Evolutionary conservation across 2,329 filamentous ascomycete species (phyloP), one percentile per base, ranked within the genome.

Genomic region (Cadophora luteo-olivacea): DNA sequence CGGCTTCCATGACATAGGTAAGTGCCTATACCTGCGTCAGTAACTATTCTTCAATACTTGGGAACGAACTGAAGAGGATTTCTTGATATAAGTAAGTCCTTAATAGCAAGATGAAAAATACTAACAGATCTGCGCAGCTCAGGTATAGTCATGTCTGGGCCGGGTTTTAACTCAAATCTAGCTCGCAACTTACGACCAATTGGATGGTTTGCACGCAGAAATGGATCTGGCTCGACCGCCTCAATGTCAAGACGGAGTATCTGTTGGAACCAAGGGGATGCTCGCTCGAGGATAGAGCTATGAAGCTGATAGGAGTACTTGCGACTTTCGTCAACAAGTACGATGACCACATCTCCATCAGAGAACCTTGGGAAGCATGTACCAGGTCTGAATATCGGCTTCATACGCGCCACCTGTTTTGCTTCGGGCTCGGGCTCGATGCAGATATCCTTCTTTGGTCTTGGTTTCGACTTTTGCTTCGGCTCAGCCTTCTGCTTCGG

Each of bases 251-350:
- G 32, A 25, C 33, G 16, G 22, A 70, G 16, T 2, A 57, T 61
- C 8, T 71, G 24, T n/a, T 55, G 16, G 29, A 72, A 71, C 64
- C 67, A 72, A 1, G 55, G 1, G 2, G 69, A 72, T 29, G 63
- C 48, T 16, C 60, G 57, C 1, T n/a, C 7, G 0, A 72, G 62
- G 5, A 66, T 19, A 6, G 49, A 12, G 38, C 24, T 38, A 38
- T 71, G 66, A 8, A 72, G 57, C 32, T 58, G 57, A 48, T 70
- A 72, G 1, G 4, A 55, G 11, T 66, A 66, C 19, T 49, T 51
- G 8, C 41, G 14, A 2, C 52, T 24, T 5, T 14, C 9, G 16
- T 5, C 1, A 25, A 22, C 49, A 29, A 70, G 60, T 4, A 63
- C 32, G 4, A 72, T 70, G 38, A 57, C 61, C 11, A 70, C 64